Evolutionary conservation across 345 rosid species (phyloP), one percentile per base, ranked within the genome.

Genomic region (Ceriops zippeliana): DNA sequence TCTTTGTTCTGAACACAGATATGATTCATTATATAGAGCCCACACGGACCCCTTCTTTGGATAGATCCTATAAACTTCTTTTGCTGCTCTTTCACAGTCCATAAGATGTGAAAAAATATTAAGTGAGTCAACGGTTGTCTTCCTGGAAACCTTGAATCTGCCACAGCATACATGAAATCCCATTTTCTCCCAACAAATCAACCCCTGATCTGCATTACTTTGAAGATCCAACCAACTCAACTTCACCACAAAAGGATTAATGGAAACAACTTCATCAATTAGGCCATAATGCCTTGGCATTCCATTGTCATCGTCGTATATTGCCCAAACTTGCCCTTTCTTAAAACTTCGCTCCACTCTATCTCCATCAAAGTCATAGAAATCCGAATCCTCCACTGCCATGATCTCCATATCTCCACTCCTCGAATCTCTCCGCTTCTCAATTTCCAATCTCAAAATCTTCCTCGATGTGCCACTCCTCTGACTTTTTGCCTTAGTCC

Each of bases 291-390:
- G 81, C 80, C 93, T 83, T 16, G 96, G 98, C 86, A 87, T 77
- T 65, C 86, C 81, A 60, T 87, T 86, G 47, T 76, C 83, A 69
- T 82, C 82, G 57, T 84, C 82, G 19, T 91, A 89, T 47, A 83
- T 63, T 26, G 95, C 95, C 97, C 96, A 91, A 46, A 93, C 81
- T 75, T 91, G 97, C 72, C 97, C 95, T 79, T 85, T 89, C 83
- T 83, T 88, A 63, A 89, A 87, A 58, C 79, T 83, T 74, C 79
- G 86, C 66, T 83, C 92, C 19, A 46, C 65, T 79, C 89, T 83
- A 69, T 86, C 96, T 58, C 75, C 86, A 56, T 75, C 83, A 47
- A 93, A 93, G 76, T 89, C 83, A 68, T 82, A 81, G 67, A 89
- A 78, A 63, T 85, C 84, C 0, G 82, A 84, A 78, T 84, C 88